Evolutionary conservation across 306 rosid genomes (phyloP).

Genomic region (Gastrolobium bilobum): DNA sequence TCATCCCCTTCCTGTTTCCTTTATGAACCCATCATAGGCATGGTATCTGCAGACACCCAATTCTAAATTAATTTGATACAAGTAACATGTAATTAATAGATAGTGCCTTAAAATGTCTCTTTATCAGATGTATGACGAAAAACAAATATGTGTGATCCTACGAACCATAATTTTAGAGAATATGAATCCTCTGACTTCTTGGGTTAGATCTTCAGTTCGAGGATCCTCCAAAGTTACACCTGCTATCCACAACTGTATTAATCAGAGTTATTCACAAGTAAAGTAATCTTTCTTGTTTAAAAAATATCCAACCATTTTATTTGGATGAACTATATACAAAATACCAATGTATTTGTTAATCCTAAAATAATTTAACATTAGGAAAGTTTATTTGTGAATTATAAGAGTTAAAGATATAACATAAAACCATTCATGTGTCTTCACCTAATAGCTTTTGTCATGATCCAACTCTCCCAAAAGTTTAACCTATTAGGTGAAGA

Average conservation of each 20-base stretch:
- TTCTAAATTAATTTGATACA: constrained; percentile 33
- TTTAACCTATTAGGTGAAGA: no score
- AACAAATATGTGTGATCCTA: constrained; percentile 45
- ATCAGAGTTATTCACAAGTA: constrained; percentile 41
- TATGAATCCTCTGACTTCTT: constrained; percentile 98
- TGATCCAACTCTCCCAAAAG: no score
- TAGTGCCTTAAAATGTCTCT: constrained; percentile 12
- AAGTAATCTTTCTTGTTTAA: constrained; percentile 4
- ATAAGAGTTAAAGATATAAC: no score
- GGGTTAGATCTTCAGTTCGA: constrained; percentile 95
- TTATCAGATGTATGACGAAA: constrained; percentile 18
- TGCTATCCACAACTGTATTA: constrained; percentile 52
- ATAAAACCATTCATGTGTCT: no score
- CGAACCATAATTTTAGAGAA: constrained; percentile 95
- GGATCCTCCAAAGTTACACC: constrained; percentile 97
- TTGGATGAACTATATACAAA: constrained; percentile 10
- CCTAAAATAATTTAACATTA: not conserved
- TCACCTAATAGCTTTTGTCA: no score
- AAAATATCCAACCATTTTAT: constrained; percentile 27
- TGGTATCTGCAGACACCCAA: constrained; percentile 15
- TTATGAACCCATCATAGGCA: no score
- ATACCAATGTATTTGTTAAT: constrained; percentile 14
- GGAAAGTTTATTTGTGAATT: no score
- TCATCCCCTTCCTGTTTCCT: no score
- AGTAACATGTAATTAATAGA: constrained; percentile 17